Base-by-base conservation (phyloP, 1,284 basidiomycete genomes). In the Earliella scabrosa region DNA sequence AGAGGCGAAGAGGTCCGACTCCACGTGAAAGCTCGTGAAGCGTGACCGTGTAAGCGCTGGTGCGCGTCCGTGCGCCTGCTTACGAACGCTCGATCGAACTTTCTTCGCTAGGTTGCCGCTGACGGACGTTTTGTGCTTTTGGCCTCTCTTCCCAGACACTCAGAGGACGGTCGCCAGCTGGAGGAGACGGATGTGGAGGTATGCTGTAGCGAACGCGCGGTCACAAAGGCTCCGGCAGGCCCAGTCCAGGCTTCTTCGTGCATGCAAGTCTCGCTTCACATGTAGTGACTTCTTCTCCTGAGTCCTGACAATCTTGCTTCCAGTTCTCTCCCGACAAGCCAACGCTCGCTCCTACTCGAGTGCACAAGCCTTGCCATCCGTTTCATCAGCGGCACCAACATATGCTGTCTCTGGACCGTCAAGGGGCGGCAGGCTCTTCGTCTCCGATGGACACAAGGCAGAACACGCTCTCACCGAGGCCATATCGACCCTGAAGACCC, bases 401-500 rank as follows among this genome's bases (percentile, higher is more conserved):
- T 45, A 34, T 29, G 39, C 44, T 8, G 32, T 41, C 2, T 45
- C 61, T 3, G 61, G 61, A 4, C 55, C 58, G 18, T 64, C 60
- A 8, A 52, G 51, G 20, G 50, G 52, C 3, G 35, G 29, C n/a
- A 26, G 44, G 7, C 35, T 50, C 7, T 40, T 54, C 21, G 23
- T 58, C 32, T 38, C 41, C 34, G 38, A 58, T 18, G 65, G 64
- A 2, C 60, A 58, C 44, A 72, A 74, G 51, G 66, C 58, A 2
- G 63, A 61, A 9, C 68, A 64, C 58, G 68, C 73, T 0, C 56
- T 77, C 21, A 35, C 50, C 4, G 75, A 77, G 56, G 73, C 73
- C 21, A 54, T 73, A 3, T 53, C 58, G 21, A 55, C 54, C 10
- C 54, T 71, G 8, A 63, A 64, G 18, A 73, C 74, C 1, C 75